These are phyloP conservation scores for Helichrysum umbraculigerum DNA, from an alignment of 129 eudicot genomes.

Conservation along the genomic window DNA sequence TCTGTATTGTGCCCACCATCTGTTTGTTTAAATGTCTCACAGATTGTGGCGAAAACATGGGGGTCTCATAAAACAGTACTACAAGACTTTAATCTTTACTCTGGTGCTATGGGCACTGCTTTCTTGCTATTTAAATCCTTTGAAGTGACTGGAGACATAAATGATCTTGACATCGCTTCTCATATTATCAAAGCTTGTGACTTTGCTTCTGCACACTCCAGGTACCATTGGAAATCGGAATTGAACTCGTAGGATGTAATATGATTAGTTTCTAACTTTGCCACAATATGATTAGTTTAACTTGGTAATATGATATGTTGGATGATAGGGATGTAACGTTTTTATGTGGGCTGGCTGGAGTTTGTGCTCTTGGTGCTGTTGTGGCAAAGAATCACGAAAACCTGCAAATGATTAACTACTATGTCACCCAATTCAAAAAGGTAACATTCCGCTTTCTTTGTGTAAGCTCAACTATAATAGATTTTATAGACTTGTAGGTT, in stretches of 20 bases:
- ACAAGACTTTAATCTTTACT: conserved; percentile 10
- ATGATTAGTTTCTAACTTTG: neutral
- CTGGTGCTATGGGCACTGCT: conserved; percentile 24
- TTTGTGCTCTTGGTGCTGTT: conserved; percentile 37
- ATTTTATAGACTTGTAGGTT: too few relatives aligned
- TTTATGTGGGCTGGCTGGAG: conserved; percentile 21
- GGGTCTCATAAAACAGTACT: neutral
- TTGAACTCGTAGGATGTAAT: neutral
- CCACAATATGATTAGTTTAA: neutral
- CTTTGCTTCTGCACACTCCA: conserved; percentile 14
- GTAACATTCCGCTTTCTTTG: neutral
- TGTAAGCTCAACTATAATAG: neutral
- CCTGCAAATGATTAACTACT: conserved; percentile 4
- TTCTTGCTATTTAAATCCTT: conserved; percentile 20
- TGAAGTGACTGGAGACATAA: conserved; percentile 8
- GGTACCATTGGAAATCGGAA: neutral
- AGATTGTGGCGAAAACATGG: conserved; percentile 26
- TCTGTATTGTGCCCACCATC: neutral
- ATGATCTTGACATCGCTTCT: conserved; percentile 23
- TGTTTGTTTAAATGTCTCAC: conserved; percentile 3
- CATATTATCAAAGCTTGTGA: conserved; percentile 26
- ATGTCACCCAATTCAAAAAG: conserved; percentile 16
- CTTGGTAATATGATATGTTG: neutral
- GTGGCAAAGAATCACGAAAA: conserved; percentile 13
- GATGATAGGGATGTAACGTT: conserved; percentile 22